These are phyloP conservation scores for Trichosporon sp. DNA, from an alignment of 1,284 basidiomycete species.

Conservation along the genomic window DNA sequence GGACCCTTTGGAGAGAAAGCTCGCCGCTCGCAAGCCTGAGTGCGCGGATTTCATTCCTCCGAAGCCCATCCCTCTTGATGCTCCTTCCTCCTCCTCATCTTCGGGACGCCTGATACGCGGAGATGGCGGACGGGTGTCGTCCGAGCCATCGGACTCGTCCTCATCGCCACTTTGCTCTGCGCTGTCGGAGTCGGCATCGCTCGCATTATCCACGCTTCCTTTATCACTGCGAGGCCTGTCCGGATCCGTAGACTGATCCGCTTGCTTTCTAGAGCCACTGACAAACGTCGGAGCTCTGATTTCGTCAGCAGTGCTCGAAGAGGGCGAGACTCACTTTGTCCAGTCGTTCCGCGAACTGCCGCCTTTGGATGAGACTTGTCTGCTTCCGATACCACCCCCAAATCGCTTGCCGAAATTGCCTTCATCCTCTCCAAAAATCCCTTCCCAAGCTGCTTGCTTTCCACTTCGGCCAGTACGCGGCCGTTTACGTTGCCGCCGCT, in stretches of 20 bases:
- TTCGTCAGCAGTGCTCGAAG: not conserved
- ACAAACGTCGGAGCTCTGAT: conserved; percentile 62
- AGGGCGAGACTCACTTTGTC: conserved; percentile 53
- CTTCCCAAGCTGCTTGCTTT: conserved; percentile 74
- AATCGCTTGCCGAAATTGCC: conserved; percentile 40
- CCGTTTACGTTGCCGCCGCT: conserved; percentile 64
- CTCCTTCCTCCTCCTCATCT: not conserved
- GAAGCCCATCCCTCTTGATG: not conserved
- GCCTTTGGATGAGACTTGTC: conserved; percentile 41
- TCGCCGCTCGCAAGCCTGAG: not conserved
- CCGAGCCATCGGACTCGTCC: not conserved
- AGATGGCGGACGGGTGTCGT: not conserved
- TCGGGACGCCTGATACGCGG: not conserved
- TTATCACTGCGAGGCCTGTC: not conserved
- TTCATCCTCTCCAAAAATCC: conserved; percentile 70
- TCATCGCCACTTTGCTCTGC: no score
- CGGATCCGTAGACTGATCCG: not conserved
- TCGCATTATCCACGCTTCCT: not conserved
- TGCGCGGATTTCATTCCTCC: not conserved
- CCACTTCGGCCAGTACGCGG: conserved; percentile 56
- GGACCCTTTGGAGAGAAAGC: not conserved
- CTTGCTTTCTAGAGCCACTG: not conserved
- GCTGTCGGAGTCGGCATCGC: not conserved
- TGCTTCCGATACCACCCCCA: conserved; percentile 16
- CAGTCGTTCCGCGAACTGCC: conserved; percentile 57